Percentiles rank a stretch among this genome's conserved stretches.
Evolutionary conservation across 768 basidiomycete genomes (phyloP).

Genomic region (Trametes villosa): DNA sequence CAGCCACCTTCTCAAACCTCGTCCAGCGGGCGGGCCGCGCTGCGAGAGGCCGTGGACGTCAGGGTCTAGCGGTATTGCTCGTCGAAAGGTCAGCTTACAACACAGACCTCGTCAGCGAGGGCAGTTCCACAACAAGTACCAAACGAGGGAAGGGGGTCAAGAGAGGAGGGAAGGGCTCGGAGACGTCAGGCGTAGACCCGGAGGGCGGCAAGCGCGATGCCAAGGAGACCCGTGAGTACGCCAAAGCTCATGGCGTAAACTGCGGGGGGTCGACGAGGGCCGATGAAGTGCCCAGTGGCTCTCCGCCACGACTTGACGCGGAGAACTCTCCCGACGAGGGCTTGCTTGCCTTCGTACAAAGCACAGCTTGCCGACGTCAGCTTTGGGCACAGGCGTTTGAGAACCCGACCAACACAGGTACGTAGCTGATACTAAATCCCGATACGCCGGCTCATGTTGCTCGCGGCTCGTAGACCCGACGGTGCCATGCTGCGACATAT

Average conservation of each 20-base stretch:
- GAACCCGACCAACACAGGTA: not conserved
- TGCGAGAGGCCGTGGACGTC: conserved; percentile 25
- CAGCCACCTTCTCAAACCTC: conserved; percentile 34
- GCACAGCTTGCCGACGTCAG: not conserved
- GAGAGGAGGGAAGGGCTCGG: not conserved
- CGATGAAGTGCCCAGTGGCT: not conserved
- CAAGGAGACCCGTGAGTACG: not conserved
- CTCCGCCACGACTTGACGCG: not conserved
- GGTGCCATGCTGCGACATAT: not conserved
- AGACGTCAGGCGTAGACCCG: conserved; percentile 7
- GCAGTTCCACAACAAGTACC: conserved; percentile 28
- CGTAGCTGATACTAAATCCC: not conserved
- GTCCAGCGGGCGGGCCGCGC: conserved; percentile 41
- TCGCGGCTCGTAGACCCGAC: not conserved
- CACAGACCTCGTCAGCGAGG: not conserved
- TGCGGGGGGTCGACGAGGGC: not conserved
- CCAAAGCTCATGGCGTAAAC: not conserved
- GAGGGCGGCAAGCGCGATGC: not conserved
- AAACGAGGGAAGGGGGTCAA: conserved; percentile 1
- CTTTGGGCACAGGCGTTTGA: not conserved
- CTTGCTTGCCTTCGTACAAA: conserved; percentile 5
- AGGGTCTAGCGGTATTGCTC: conserved; percentile 7
- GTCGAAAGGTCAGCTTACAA: conserved; percentile 10
- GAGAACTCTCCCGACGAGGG: conserved; percentile 9
- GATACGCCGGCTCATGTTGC: not conserved